Conservation (phyloP, 352 stramenopile genomes). For the Phytophthora tentaculata region DNA sequence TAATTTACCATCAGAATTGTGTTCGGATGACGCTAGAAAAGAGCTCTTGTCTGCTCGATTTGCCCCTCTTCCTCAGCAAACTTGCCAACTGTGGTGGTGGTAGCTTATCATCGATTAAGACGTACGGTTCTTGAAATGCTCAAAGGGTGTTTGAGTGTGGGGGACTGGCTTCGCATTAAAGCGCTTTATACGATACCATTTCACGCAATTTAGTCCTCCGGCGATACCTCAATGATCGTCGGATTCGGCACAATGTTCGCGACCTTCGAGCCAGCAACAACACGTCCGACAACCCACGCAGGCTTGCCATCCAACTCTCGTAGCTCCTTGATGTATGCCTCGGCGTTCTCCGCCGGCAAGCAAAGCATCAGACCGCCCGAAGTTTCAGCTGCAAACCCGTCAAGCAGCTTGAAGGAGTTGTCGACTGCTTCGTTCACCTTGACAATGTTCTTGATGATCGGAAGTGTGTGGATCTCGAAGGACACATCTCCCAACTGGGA, state of each 20-base stretch:
- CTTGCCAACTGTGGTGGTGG: too few relatives aligned
- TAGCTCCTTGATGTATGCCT: slow-evolving; percentile 90
- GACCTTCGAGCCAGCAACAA: slow-evolving; percentile 78
- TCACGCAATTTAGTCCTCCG: background rate
- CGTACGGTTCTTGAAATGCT: too few relatives aligned
- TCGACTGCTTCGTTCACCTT: slow-evolving; percentile 89
- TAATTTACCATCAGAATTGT: too few relatives aligned
- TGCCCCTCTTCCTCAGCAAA: too few relatives aligned
- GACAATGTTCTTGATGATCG: slow-evolving; percentile 91
- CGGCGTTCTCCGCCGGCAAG: slow-evolving; percentile 83
- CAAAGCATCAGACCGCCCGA: slow-evolving; percentile 94
- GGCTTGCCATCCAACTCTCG: slow-evolving; percentile 86
- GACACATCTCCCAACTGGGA: slow-evolving; percentile 89
- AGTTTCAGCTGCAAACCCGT: slow-evolving; percentile 94
- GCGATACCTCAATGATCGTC: background rate
- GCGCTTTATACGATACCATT: too few relatives aligned
- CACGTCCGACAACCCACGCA: slow-evolving; percentile 93
- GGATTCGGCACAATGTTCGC: slow-evolving; percentile 62
- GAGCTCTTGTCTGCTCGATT: too few relatives aligned
- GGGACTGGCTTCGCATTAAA: too few relatives aligned
- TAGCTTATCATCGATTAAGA: too few relatives aligned
- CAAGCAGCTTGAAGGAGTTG: slow-evolving; percentile 93
- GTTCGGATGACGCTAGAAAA: too few relatives aligned
- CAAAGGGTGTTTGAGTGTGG: too few relatives aligned
- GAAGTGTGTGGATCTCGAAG: slow-evolving; percentile 94